Evolutionary conservation across 805 yeast genomes (phyloP), one percentile per base, ranked within the genome.

Genomic region (Hyphopichia homilentoma): DNA sequence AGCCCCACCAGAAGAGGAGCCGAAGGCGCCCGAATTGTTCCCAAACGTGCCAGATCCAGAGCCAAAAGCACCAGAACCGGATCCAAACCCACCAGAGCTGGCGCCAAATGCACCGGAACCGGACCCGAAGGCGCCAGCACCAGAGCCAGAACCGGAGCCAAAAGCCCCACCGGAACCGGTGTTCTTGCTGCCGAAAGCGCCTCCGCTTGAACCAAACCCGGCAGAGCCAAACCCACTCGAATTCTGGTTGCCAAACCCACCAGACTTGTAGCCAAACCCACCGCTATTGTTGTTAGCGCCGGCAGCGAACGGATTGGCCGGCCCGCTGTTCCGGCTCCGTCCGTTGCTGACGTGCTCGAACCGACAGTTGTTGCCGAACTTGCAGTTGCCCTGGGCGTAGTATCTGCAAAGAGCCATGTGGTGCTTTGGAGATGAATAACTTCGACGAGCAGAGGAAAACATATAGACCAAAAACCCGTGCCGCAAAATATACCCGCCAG

Each of bases 361-460:
- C 19, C 44, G 51, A 43, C 62, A 58, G 35, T 32, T 47, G 30
- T 38, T 41, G 4, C 63, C 64, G 30, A 43, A 47, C 20, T 47
- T 40, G 43, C 65, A 58, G 33, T 46, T 42, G 12, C 59, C 59
- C 22, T 45, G 43, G 25, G 41, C 50, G 36, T 39, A 54, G 36
- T 36, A 54, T 21, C 43, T 46, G 43, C 60, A 53, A 7, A 45
- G 41, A 11, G 26, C 22, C 25, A 16, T 27, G 13, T 11, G 15
- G 14, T 7, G n/a, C n/a, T n/a, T n/a, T n/a, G n/a, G n/a, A n/a
- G n/a, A n/a, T n/a, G n/a, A n/a, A n/a, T n/a, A n/a, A n/a, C n/a
- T n/a, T n/a, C n/a, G n/a, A n/a, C n/a, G n/a, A n/a, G n/a, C n/a
- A n/a, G n/a, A n/a, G n/a, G n/a, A n/a, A n/a, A n/a, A n/a, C n/a